Evolutionary conservation across 768 basidiomycete species (phyloP), one percentile per base, ranked within the genome.

Genomic region (Termitomyces sp.): DNA sequence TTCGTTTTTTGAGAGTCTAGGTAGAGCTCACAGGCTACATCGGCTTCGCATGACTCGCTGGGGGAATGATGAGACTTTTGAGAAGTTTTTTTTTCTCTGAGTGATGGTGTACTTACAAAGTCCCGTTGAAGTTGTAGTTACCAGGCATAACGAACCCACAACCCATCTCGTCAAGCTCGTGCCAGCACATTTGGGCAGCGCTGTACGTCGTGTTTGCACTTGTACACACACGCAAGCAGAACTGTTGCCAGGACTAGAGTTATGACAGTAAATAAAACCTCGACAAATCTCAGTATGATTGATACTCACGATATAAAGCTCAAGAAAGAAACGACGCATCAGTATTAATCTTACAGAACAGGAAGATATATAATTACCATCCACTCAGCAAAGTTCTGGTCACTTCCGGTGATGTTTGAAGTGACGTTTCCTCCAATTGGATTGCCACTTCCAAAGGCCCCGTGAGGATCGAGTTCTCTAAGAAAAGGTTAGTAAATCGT

Each of bases 71-170:
- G 2, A 30, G 27, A 41, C 41, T 20, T 47, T 20, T 41, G 37
- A 39, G 2, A n/a, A n/a, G n/a, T n/a, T n/a, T 16, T 8, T 22
- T 36, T 24, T 16, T 18, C n/a, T n/a, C 16, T 1, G 16, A 16
- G 11, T 24, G 34, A 33, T 18, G 9, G 1, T 15, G 22, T 16
- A 2, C 77, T 63, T 58, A 77, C 76, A 77, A 79, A 24, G 75
- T 78, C 1, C 73, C 74, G 27, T 76, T 74, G 55, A 72, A 66
- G 48, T 77, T 63, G 67, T 78, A 78, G 56, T 77, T 76, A 18
- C 77, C 77, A 8, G 78, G 78, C 78, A 80, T 78, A 36, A 78
- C 77, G 55, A 76, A 78, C 33, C 70, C 64, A 57, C 78, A 79
- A 22, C 78, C 77, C 72, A 78, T 75, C 48, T 74, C 71, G 57